A percentile compares a stretch with the other conserved stretches of the same genome.
Conservation (phyloP, 2,329 filamentous ascomycete genomes). For the Gremmenia infestans region DNA sequence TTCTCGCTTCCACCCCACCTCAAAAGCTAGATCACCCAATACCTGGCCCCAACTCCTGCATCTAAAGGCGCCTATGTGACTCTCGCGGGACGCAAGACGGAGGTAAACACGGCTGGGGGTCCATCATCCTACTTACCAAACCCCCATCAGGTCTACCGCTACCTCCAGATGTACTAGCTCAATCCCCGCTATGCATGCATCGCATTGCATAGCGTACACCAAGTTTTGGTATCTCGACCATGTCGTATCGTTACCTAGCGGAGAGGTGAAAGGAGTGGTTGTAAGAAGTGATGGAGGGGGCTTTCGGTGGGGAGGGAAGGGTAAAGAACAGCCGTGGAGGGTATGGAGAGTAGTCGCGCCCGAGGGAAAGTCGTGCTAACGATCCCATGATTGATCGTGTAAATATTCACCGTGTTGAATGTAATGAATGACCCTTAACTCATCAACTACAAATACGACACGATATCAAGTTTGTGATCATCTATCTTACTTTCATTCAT, state of each 20-base stretch:
- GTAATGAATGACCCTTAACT: too few species aligned
- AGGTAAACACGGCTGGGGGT: slow-evolving; percentile 21
- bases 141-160: slow-evolving; percentile 23
- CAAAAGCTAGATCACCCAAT: slow-evolving; percentile 1
- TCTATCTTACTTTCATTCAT: not conserved
- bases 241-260: slow-evolving; percentile 10
- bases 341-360: slow-evolving; percentile 17
- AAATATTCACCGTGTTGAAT: too few species aligned
- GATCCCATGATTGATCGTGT: not conserved
- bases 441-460: too few species aligned
- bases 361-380: slow-evolving; percentile 23
- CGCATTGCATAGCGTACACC: not conserved
- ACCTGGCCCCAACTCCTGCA: slow-evolving; percentile 22
- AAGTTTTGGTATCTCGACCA: slow-evolving; percentile 16
- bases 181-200: slow-evolving; percentile 27
- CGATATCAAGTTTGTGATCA: too few species aligned
- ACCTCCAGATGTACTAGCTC: too few species aligned
- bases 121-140: slow-evolving; percentile 26
- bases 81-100: slow-evolving; percentile 28
- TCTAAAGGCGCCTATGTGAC: slow-evolving; percentile 26
- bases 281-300: slow-evolving; percentile 20
- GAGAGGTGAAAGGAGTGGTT: slow-evolving; percentile 20
- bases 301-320: slow-evolving; percentile 19
- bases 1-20: not conserved
- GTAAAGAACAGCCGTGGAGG: slow-evolving; percentile 18